A percentile compares a stretch with the other conserved stretches of the same genome.
phyloP scores from a whole-genome alignment of 192 early-diverging fungal species.

The Phycomyces blakesleeanus region DNA sequence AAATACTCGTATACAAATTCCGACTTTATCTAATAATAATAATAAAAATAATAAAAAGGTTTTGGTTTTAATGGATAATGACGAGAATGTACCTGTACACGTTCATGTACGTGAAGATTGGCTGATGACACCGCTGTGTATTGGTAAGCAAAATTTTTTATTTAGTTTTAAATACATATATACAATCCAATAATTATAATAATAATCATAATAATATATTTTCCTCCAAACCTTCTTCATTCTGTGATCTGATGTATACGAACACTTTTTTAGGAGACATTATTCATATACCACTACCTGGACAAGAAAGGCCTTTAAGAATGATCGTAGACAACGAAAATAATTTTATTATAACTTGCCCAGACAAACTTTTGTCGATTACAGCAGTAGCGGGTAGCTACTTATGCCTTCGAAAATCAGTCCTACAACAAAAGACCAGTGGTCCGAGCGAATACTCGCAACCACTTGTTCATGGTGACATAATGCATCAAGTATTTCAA shows the following conservation, averaged over 20 bases:
- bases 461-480: slow-evolving; percentile 68
- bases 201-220: no score
- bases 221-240: no score
- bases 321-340: slow-evolving; percentile 57
- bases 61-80: slow-evolving; percentile 14
- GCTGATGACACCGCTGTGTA: slow-evolving; percentile 49
- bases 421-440: slow-evolving; percentile 65
- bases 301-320: slow-evolving; percentile 19
- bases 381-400: slow-evolving; percentile 76
- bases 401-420: slow-evolving; percentile 70
- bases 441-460: slow-evolving; percentile 43
- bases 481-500: slow-evolving; percentile 86
- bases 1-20: no score
- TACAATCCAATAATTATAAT: no score
- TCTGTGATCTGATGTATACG: no score
- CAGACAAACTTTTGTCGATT: slow-evolving; percentile 75
- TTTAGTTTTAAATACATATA: no score
- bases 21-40: no score
- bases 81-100: not conserved
- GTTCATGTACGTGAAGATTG: slow-evolving; percentile 67
- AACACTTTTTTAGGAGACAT: slow-evolving; percentile 72
- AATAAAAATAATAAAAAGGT: no score
- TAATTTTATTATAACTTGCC: slow-evolving; percentile 68
- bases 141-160: no score
- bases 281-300: slow-evolving; percentile 52